phyloP scores from a whole-genome alignment of 441 rosid genomes.

The Daphne laureola region DNA sequence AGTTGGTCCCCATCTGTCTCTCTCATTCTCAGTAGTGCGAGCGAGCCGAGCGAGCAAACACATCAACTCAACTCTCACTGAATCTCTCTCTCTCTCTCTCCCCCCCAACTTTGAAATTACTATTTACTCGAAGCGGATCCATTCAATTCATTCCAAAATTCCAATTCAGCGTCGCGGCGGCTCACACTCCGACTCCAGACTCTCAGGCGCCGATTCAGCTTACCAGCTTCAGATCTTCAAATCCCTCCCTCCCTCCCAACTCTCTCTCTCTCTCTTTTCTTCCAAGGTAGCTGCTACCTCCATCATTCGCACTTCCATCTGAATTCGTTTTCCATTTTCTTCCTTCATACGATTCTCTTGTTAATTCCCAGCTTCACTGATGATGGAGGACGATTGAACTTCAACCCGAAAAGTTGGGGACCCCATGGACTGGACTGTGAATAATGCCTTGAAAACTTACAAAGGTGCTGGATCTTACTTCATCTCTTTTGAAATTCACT shows the following conservation, averaged over 20 bases:
- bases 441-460: conserved; percentile 59
- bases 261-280: conserved; percentile 10
- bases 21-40: conserved; percentile 18
- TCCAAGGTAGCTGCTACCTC: not conserved
- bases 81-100: too few species aligned
- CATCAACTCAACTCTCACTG: not conserved
- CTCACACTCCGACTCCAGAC: conserved; percentile 18
- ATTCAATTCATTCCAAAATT: conserved; percentile 20
- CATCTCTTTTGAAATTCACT: not conserved
- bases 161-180: conserved; percentile 30
- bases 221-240: conserved; percentile 41
- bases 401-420: conserved; percentile 24
- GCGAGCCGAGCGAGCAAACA: too few species aligned
- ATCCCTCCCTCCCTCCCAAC: conserved; percentile 11
- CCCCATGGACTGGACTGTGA: conserved; percentile 79
- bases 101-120: conserved; percentile 5
- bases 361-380: conserved; percentile 1
- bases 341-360: not conserved
- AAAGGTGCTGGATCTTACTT: conserved; percentile 46
- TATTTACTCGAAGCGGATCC: conserved; percentile 1
- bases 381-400: conserved; percentile 16
- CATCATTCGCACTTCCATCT: too few species aligned
- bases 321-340: not conserved
- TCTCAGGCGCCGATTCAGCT: conserved; percentile 36
- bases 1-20: conserved; percentile 22